Percentiles rank a stretch among this genome's conserved stretches.
These are phyloP conservation scores for Entomortierella beljakovae DNA, from an alignment of 192 early-diverging fungal species.

Conservation along the genomic window DNA sequence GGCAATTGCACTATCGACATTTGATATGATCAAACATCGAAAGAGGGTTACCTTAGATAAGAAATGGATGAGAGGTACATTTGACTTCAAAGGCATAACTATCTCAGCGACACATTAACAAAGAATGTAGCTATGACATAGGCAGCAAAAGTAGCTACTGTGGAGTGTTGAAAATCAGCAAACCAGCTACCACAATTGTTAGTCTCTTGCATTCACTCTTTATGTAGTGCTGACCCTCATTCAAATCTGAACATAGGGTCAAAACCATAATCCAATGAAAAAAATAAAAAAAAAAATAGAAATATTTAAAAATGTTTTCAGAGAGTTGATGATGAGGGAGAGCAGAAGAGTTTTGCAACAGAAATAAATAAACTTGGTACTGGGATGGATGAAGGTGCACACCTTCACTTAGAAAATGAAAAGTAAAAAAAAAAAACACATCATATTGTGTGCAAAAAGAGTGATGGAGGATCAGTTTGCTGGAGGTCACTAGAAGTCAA, in stretches of 20 bases:
- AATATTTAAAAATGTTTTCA: background rate
- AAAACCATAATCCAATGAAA: background rate
- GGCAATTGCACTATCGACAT: constrained; percentile 13
- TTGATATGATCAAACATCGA: background rate
- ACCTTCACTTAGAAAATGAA: too few relatives aligned
- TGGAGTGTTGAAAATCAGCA: background rate
- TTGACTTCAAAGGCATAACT: constrained; percentile 16
- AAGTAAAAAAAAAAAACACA: too few relatives aligned
- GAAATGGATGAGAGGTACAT: constrained; percentile 12
- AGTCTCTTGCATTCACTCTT: constrained; percentile 3
- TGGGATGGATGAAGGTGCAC: too few relatives aligned
- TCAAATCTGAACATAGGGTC: background rate
- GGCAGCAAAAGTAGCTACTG: background rate
- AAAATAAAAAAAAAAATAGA: background rate
- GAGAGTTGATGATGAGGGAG: constrained; percentile 1
- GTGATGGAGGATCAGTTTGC: too few relatives aligned
- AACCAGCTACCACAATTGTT: background rate
- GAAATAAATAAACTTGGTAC: too few relatives aligned
- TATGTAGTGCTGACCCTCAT: background rate
- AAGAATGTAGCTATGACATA: background rate
- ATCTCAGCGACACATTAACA: constrained; percentile 1
- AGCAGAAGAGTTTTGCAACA: background rate
- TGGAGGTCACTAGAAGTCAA: too few relatives aligned
- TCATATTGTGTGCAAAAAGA: too few relatives aligned
- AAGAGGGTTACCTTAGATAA: background rate